Percentiles rank a stretch among this genome's conserved stretches.
Evolutionary conservation across 192 early-diverging fungal genomes (phyloP).

Genomic region (Umbelopsis sp.): DNA sequence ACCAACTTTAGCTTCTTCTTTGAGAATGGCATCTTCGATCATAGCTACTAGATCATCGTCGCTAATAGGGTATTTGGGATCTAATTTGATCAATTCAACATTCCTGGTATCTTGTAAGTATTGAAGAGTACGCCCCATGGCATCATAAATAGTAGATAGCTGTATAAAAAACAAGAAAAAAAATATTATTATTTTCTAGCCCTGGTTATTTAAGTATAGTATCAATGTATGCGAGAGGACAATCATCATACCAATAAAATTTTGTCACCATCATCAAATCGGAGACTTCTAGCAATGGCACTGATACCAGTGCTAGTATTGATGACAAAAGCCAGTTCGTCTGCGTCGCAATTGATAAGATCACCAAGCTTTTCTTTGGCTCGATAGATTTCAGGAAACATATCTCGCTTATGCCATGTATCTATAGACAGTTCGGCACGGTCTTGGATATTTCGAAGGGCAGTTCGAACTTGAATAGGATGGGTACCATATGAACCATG

Average conservation of each 20-base stretch:
- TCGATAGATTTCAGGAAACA: conserved; percentile 31
- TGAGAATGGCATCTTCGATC: conserved; percentile 43
- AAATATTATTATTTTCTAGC: background rate
- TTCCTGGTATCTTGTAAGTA: conserved; percentile 47
- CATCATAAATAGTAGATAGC: conserved; percentile 59
- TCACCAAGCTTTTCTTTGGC: conserved; percentile 40
- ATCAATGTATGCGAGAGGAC: background rate
- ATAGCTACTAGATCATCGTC: conserved; percentile 38
- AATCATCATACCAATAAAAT: conserved; percentile 24
- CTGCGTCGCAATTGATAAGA: conserved; percentile 49
- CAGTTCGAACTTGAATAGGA: conserved; percentile 29
- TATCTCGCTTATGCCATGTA: conserved; percentile 48
- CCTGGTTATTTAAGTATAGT: background rate
- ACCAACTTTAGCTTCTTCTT: conserved; percentile 29
- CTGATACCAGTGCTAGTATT: conserved; percentile 63
- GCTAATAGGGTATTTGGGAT: conserved; percentile 51
- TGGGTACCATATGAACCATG: conserved; percentile 65
- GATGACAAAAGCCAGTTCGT: conserved; percentile 58
- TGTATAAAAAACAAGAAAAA: background rate
- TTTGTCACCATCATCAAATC: conserved; percentile 45
- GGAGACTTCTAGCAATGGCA: conserved; percentile 49
- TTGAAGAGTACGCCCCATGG: conserved; percentile 45
- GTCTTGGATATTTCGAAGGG: conserved; percentile 22
- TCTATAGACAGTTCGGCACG: conserved; percentile 49
- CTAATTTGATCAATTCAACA: conserved; percentile 43